These are phyloP conservation scores for Oidiodendron maius DNA, from an alignment of 495 filamentous ascomycete species.

Conservation along the genomic window DNA sequence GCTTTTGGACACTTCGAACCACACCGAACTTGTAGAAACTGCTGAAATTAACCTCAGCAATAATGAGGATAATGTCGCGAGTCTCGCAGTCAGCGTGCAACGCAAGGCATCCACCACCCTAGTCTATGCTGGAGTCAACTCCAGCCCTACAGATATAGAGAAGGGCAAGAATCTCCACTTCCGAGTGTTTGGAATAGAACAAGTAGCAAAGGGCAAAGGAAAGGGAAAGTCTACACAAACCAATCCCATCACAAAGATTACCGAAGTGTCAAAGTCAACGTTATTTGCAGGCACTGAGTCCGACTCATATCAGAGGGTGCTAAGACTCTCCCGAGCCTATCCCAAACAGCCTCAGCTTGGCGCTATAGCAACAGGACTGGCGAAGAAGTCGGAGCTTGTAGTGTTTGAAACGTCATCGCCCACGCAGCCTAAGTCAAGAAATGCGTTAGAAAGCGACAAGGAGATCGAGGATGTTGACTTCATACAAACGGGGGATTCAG, in stretches of 20 bases:
- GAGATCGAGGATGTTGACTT: conserved; percentile 85
- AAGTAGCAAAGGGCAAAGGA: conserved; percentile 34
- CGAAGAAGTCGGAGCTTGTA: conserved; percentile 67
- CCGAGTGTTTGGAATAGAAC: conserved; percentile 63
- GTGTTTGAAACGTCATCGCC: conserved; percentile 65
- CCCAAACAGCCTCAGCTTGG: conserved; percentile 54
- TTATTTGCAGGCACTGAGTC: conserved; percentile 58
- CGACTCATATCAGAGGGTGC: conserved; percentile 73
- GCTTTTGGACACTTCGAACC: conserved; percentile 60
- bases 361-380: conserved; percentile 68
- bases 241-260: conserved; percentile 34
- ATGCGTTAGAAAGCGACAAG: conserved; percentile 57
- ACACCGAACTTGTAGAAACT: conserved; percentile 52
- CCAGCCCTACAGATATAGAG: conserved; percentile 59
- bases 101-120: conserved; percentile 48
- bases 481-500: conserved; percentile 47
- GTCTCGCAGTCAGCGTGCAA: conserved; percentile 57
- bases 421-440: conserved; percentile 53
- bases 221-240: conserved; percentile 28
- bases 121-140: conserved; percentile 84
- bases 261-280: conserved; percentile 49
- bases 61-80: conserved; percentile 89
- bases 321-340: conserved; percentile 62
- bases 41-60: conserved; percentile 74
- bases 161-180: conserved; percentile 85